Conservation (phyloP, 495 filamentous ascomycete species). For the Aspergillus sclerotiicarbonarius region DNA sequence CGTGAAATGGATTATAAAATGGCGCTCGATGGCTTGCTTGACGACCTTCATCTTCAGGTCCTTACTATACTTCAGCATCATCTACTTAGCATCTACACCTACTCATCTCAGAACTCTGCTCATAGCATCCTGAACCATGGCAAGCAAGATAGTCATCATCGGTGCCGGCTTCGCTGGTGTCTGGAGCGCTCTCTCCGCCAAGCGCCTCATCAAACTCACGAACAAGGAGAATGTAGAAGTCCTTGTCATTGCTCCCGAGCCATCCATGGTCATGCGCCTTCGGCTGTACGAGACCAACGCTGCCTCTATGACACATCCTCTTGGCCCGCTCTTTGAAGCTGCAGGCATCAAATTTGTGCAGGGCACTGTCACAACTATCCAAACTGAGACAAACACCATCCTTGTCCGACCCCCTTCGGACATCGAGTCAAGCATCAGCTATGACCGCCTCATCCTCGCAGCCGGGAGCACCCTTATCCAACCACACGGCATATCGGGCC, state of each 20-base stretch:
- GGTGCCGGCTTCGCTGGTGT: slow-evolving; percentile 37
- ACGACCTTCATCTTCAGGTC: too few species aligned
- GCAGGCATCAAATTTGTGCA: slow-evolving; percentile 21
- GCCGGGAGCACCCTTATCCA: slow-evolving; percentile 31
- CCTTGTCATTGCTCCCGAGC: slow-evolving; percentile 28
- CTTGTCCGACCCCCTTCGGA: slow-evolving; percentile 14
- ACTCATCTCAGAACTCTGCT: not conserved
- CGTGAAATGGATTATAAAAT: too few species aligned
- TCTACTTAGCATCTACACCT: not conserved
- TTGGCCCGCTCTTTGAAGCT: slow-evolving; percentile 25
- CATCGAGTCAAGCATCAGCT: slow-evolving; percentile 15
- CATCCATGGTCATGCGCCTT: slow-evolving; percentile 28
- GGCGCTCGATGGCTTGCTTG: too few species aligned
- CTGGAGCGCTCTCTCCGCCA: slow-evolving; percentile 34
- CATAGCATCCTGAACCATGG: slow-evolving; percentile 10
- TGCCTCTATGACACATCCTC: slow-evolving; percentile 18
- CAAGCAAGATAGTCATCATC: slow-evolving; percentile 25
- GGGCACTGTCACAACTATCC: slow-evolving; percentile 27
- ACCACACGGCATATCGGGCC: slow-evolving; percentile 24
- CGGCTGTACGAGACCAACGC: slow-evolving; percentile 35
- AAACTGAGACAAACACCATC: slow-evolving; percentile 19
- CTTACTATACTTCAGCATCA: not conserved
- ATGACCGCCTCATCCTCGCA: slow-evolving; percentile 34
- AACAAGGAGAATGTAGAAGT: slow-evolving; percentile 24
- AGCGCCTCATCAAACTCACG: slow-evolving; percentile 24